Evolutionary conservation across 768 basidiomycete genomes (phyloP), one percentile per base, ranked within the genome.

Genomic region (Mycena kentingensis): DNA sequence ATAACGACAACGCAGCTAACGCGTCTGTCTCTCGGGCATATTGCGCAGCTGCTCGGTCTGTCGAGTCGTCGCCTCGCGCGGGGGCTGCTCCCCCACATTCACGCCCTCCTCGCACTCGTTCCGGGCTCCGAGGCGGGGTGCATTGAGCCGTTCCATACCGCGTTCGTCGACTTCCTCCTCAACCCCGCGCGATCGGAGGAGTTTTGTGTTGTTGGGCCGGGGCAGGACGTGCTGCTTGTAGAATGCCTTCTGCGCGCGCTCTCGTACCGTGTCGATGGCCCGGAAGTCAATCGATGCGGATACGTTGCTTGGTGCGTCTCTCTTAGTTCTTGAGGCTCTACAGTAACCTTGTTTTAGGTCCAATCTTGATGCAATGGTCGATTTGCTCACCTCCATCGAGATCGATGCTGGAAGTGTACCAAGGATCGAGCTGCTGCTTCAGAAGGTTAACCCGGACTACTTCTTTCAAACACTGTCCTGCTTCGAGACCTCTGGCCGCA

Each of bases 401-500:
- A 15, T 45, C 18, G 25, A 37, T 38, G 49, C 50, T 4, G 47
- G 49, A 13, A 1, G 36, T 6, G 26, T 24, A 12, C 22, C 5
- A 8, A 49, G 52, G 35, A 42, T 59, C 10, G 34, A 54, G 3
- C 49, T 39, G 3, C 32, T 48, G 2, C 25, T 54, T 12, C 19
- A 22, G 31, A 16, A 26, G 28, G 52, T 54, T 41, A 59, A 59
- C 22, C 57, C 57, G 11, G 57, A 59, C 31, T 59, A 51, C 34
- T 59, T 59, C 53, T 59, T 59, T 25, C 52, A 50, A 10, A 37
- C 57, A 1, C 50, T 59, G 19, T 13, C 18, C 16, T 32, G 34
- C 21, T 59, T 59, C 32, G 46, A 54, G 4, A 18, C 36, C 5
- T 1, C 28, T 3, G 57, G 57, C 16, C 16, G 16, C 10, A 51